phyloP scores from a whole-genome alignment of 805 yeast species.

The Myxozyma geophila region DNA sequence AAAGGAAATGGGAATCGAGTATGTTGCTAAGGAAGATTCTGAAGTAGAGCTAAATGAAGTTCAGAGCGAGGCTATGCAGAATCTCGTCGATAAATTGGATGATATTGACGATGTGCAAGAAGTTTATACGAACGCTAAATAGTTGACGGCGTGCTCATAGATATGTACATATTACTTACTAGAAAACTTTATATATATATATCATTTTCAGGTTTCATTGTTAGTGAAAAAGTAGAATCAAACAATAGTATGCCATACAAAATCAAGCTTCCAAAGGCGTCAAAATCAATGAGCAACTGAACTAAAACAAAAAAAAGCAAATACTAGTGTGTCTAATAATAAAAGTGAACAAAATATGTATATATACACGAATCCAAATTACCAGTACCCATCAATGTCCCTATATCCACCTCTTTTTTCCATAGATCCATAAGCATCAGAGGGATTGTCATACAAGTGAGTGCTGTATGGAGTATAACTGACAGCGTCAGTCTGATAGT shows the following conservation, averaged over 20 bases:
- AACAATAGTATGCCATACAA: too few species aligned
- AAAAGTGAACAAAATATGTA: too few species aligned
- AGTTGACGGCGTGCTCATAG: background rate
- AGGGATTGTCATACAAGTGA: background rate
- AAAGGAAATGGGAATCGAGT: slow-evolving; percentile 73
- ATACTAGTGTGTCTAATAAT: background rate
- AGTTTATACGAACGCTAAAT: slow-evolving; percentile 63
- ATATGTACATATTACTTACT: too few species aligned
- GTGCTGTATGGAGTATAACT: background rate
- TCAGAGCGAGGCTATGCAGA: slow-evolving; percentile 55
- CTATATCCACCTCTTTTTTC: background rate
- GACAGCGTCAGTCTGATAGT: background rate
- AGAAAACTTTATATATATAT: too few species aligned
- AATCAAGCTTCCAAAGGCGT: too few species aligned
- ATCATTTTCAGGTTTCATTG: too few species aligned
- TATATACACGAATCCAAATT: too few species aligned
- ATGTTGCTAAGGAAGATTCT: slow-evolving; percentile 65
- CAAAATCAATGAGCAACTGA: too few species aligned
- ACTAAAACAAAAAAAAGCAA: background rate
- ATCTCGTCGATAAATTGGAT: slow-evolving; percentile 65
- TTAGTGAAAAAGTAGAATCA: too few species aligned
- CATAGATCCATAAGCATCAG: background rate
- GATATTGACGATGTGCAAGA: slow-evolving; percentile 84
- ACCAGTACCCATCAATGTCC: background rate
- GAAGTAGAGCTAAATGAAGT: slow-evolving; percentile 62